A percentile compares a stretch with the other conserved stretches of the same genome.
These are phyloP conservation scores for Fusarium pseudoanthophilum DNA, from an alignment of 2,329 filamentous ascomycete species.

Conservation along the genomic window DNA sequence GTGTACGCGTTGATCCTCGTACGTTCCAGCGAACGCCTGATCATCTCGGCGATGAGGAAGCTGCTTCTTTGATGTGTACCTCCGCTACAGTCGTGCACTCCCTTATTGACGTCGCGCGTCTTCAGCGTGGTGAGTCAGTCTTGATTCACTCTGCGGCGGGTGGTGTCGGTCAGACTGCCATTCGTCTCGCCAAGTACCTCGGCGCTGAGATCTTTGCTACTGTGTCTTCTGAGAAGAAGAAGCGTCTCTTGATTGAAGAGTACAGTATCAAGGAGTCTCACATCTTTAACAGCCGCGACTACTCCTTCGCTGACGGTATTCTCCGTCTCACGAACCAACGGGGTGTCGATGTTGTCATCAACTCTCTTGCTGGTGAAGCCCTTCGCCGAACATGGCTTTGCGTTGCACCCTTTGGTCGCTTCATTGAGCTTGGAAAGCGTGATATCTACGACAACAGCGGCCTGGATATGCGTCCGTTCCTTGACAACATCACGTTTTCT, in stretches of 20 bases:
- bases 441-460: not conserved
- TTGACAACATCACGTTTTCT: not conserved
- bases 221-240: not conserved
- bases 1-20: not conserved
- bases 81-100: not conserved
- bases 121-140: not conserved
- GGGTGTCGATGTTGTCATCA: slow-evolving; percentile 52
- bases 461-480: not conserved
- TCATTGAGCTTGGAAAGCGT: slow-evolving; percentile 50
- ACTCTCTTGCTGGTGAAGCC: slow-evolving; percentile 48
- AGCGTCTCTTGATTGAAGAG: not conserved
- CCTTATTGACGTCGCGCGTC: not conserved
- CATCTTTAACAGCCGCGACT: not conserved
- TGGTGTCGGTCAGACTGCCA: not conserved
- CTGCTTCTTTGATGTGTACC: not conserved
- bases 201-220: not conserved
- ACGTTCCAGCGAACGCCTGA: not conserved
- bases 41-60: not conserved
- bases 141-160: not conserved
- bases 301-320: not conserved
- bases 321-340: not conserved
- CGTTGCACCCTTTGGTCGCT: slow-evolving; percentile 23
- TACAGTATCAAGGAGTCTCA: not conserved
- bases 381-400: slow-evolving; percentile 50
- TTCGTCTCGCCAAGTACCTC: not conserved